Percentiles rank a stretch among this genome's conserved stretches.
phyloP scores from a whole-genome alignment of 1,284 basidiomycete species.

The Ganoderma multipileum region DNA sequence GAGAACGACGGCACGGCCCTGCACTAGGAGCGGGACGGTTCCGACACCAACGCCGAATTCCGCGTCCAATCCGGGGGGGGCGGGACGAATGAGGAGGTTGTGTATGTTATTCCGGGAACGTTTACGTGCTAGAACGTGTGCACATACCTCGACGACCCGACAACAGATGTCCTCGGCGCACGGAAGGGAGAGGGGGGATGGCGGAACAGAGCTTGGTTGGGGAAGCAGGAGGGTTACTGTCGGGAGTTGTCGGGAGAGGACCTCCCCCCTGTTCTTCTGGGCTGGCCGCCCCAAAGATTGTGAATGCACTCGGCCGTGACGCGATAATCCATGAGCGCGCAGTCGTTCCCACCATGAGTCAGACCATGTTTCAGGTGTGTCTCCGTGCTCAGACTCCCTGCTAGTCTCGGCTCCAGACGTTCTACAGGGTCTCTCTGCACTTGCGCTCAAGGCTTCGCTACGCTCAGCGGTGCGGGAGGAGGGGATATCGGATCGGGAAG shows the following conservation, averaged over 20 bases:
- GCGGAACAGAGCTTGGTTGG: neutral
- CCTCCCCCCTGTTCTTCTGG: slow-evolving; percentile 16
- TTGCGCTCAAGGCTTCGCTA: too few relatives aligned
- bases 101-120: neutral
- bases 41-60: neutral
- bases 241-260: slow-evolving; percentile 1
- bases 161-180: neutral
- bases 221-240: neutral
- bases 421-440: too few relatives aligned
- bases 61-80: neutral
- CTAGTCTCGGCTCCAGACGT: neutral
- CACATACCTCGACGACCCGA: slow-evolving; percentile 1
- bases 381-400: slow-evolving; percentile 1
- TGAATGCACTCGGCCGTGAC: slow-evolving; percentile 13
- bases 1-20: neutral
- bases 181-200: neutral
- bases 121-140: neutral
- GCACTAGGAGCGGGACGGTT: neutral
- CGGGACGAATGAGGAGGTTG: neutral
- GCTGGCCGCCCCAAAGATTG: slow-evolving; percentile 2
- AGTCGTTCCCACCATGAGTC: slow-evolving; percentile 25
- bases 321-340: slow-evolving; percentile 19
- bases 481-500: too few relatives aligned
- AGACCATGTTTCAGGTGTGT: slow-evolving; percentile 17
- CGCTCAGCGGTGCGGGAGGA: too few relatives aligned